Percentiles rank a stretch among this genome's conserved stretches.
phyloP scores from a whole-genome alignment of 352 stramenopile genomes.

The Pythium insidiosum region DNA sequence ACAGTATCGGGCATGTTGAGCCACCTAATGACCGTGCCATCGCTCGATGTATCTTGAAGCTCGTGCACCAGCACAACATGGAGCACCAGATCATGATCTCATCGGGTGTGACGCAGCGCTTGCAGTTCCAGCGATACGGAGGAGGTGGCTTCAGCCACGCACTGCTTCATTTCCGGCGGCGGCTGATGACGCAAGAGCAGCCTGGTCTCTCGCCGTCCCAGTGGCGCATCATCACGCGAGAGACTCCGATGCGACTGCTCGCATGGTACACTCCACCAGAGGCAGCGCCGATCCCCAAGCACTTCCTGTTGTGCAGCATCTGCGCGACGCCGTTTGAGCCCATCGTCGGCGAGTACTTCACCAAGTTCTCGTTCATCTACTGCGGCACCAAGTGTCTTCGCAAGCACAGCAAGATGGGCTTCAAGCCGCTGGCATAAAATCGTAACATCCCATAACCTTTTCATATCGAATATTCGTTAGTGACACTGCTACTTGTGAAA shows the following conservation, averaged over 20 bases:
- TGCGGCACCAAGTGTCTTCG: slow-evolving; percentile 79
- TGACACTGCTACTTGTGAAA: no score
- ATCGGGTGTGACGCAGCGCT: slow-evolving; percentile 48
- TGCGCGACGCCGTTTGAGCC: slow-evolving; percentile 69
- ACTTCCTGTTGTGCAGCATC: slow-evolving; percentile 71
- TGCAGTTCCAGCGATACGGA: slow-evolving; percentile 62
- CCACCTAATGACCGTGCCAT: slow-evolving; percentile 38
- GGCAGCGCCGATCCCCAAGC: slow-evolving; percentile 48
- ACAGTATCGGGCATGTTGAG: slow-evolving; percentile 1
- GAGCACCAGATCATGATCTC: slow-evolving; percentile 45
- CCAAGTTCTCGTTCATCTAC: slow-evolving; percentile 79
- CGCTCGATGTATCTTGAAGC: slow-evolving; percentile 19
- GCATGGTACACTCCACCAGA: slow-evolving; percentile 55
- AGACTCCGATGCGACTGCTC: slow-evolving; percentile 40
- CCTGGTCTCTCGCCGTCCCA: slow-evolving; percentile 28
- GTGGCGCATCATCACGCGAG: slow-evolving; percentile 31
- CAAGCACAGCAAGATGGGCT: slow-evolving; percentile 55
- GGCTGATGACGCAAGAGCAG: slow-evolving; percentile 16
- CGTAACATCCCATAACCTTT: no score
- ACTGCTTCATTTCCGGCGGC: slow-evolving; percentile 37
- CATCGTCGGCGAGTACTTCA: slow-evolving; percentile 82
- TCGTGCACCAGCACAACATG: slow-evolving; percentile 20
- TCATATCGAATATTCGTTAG: no score
- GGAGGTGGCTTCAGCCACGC: slow-evolving; percentile 61
- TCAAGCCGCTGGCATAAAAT: slow-evolving; percentile 19